Conservation (phyloP, 1,284 basidiomycete genomes). For the Cutaneotrichosporon spelunceum region DNA sequence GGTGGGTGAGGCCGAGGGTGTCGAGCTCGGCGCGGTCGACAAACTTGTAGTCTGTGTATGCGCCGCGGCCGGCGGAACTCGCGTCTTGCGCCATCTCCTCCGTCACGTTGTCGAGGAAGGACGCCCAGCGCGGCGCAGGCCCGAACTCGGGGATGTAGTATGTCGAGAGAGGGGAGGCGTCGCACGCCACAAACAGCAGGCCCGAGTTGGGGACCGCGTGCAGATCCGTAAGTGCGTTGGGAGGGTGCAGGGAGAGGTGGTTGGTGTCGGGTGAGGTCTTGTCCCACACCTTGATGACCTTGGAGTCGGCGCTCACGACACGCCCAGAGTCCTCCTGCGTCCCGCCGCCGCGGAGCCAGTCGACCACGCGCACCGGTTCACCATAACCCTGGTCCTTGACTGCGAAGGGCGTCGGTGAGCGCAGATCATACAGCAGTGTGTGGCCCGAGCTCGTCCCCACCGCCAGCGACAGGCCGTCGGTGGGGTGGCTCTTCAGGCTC, state of each 20-base stretch:
- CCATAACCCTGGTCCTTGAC: conserved; percentile 98
- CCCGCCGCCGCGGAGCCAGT: conserved; percentile 89
- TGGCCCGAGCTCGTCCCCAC: conserved; percentile 93
- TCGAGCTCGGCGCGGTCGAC: conserved; percentile 82
- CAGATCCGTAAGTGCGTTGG: conserved; percentile 80
- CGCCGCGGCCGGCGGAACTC: conserved; percentile 51
- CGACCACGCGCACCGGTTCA: conserved; percentile 77
- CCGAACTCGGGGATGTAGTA: conserved; percentile 95
- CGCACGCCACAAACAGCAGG: conserved; percentile 82
- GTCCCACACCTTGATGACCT: conserved; percentile 95
- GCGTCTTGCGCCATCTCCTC: conserved; percentile 90
- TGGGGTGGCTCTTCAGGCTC: conserved; percentile 69
- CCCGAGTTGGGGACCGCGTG: conserved; percentile 83
- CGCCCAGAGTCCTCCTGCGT: conserved; percentile 71
- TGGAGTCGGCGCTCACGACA: conserved; percentile 84
- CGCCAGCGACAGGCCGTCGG: conserved; percentile 88
- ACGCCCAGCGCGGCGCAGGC: conserved; percentile 93
- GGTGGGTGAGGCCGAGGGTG: conserved; percentile 83
- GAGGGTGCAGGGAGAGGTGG: conserved; percentile 87
- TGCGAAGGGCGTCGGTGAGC: conserved; percentile 76
- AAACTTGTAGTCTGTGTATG: conserved; percentile 97
- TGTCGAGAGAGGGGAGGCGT: conserved; percentile 84
- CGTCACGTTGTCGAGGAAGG: conserved; percentile 95
- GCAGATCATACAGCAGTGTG: conserved; percentile 90
- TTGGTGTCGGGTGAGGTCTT: conserved; percentile 79